A percentile compares a stretch with the other conserved stretches of the same genome.
Conservation (phyloP, 2,329 filamentous ascomycete species). For the Sordariomycetes sp. region DNA sequence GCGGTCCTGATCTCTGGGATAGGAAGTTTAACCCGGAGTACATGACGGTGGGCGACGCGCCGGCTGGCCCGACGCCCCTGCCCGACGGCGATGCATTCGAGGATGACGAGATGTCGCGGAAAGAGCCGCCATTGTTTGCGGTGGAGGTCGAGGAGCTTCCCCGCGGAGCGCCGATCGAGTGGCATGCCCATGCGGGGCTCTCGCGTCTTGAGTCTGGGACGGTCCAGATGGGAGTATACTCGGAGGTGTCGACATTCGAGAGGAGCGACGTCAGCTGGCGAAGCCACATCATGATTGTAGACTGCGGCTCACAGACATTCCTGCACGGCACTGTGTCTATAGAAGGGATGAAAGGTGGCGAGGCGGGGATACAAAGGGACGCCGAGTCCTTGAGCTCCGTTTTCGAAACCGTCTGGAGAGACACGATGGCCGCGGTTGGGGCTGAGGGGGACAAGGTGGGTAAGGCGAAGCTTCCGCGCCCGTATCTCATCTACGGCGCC, state of each 20-base stretch:
- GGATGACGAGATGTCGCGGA: conserved; percentile 18
- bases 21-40: conserved; percentile 41
- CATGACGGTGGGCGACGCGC: conserved; percentile 23
- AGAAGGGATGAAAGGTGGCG: background rate
- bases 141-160: conserved; percentile 69
- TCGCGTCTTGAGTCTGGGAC: conserved; percentile 15
- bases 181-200: conserved; percentile 59
- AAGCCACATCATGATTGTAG: conserved; percentile 16
- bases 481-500: conserved; percentile 3
- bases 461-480: background rate
- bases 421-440: background rate
- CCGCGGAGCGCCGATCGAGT: conserved; percentile 63
- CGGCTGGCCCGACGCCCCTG: conserved; percentile 17
- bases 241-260: conserved; percentile 7
- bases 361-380: background rate
- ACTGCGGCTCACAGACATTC: conserved; percentile 8
- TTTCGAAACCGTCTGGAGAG: conserved; percentile 1
- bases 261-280: conserved; percentile 12
- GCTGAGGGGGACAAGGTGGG: background rate
- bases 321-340: conserved; percentile 14
- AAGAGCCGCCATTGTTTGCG: conserved; percentile 55
- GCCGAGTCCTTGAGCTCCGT: background rate
- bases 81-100: conserved; percentile 37
- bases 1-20: conserved; percentile 55
- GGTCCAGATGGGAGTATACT: conserved; percentile 10